phyloP scores from a whole-genome alignment of 345 rosid genomes.

The Gossypium australe region DNA sequence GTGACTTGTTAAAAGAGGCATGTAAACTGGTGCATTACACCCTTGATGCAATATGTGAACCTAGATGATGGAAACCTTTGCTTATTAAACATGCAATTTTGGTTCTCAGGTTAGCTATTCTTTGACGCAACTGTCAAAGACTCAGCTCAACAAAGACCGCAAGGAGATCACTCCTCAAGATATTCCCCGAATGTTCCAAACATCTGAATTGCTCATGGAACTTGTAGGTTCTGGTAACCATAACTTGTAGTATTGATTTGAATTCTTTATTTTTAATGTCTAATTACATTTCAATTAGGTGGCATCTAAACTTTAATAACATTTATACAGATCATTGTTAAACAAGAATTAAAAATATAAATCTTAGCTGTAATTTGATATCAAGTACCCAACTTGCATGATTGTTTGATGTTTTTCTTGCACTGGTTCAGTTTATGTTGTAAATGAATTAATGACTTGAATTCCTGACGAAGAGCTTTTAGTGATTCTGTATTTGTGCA shows the following conservation, averaged over 20 bases:
- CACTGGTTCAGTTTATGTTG: background rate
- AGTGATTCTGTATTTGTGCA: background rate
- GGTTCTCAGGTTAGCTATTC: slow-evolving; percentile 90
- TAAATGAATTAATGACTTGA: background rate
- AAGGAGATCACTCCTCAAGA: slow-evolving; percentile 83
- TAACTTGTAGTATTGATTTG: background rate
- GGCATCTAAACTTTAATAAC: background rate
- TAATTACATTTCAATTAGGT: background rate
- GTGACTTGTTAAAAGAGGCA: slow-evolving; percentile 91
- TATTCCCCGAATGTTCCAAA: slow-evolving; percentile 73
- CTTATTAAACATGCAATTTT: slow-evolving; percentile 22
- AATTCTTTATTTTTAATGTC: background rate
- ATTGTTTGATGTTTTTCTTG: background rate
- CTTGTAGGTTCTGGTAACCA: slow-evolving; percentile 59
- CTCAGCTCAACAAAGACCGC: slow-evolving; percentile 79
- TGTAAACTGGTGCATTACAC: slow-evolving; percentile 13
- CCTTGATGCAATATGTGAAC: background rate
- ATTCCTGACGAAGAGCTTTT: background rate
- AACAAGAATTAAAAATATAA: background rate
- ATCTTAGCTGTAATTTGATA: background rate
- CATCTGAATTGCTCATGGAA: slow-evolving; percentile 67
- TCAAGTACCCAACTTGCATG: background rate
- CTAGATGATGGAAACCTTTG: slow-evolving; percentile 14
- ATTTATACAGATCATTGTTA: background rate
- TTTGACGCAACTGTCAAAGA: slow-evolving; percentile 84